Conservation (phyloP, 257 asterid genomes). For the Rubia yunnanensis region DNA sequence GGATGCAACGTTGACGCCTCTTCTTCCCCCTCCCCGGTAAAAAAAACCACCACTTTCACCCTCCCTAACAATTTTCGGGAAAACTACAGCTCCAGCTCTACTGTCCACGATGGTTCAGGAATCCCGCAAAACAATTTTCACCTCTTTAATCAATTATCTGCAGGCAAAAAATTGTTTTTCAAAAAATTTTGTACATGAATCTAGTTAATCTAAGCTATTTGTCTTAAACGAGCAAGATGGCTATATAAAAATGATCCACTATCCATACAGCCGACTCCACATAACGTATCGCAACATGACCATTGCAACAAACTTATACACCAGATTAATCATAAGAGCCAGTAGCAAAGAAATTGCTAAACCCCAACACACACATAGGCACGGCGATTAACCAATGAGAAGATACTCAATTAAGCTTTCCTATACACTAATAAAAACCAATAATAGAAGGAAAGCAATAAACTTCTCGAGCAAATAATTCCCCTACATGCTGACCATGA, state of each 20-base stretch:
- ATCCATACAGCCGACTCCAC: not conserved
- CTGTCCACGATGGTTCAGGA: not conserved
- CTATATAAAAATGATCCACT: not conserved
- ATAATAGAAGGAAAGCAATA: not conserved
- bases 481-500: not conserved
- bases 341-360: not conserved
- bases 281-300: not conserved
- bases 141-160: not conserved
- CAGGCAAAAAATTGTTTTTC: not conserved
- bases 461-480: not conserved
- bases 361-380: not conserved
- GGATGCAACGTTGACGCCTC: not conserved
- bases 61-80: not conserved
- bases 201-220: not conserved
- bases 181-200: not conserved
- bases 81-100: not conserved
- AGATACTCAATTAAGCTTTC: not conserved
- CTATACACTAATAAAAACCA: not conserved
- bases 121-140: not conserved
- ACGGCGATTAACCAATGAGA: not conserved
- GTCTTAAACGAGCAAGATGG: not conserved
- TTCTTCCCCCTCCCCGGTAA: slow-evolving; percentile 10
- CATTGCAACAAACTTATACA: not conserved
- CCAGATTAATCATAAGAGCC: too few relatives aligned
- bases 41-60: not conserved